phyloP scores from a whole-genome alignment of 257 asterid genomes.

The Linderniella brevidens region DNA sequence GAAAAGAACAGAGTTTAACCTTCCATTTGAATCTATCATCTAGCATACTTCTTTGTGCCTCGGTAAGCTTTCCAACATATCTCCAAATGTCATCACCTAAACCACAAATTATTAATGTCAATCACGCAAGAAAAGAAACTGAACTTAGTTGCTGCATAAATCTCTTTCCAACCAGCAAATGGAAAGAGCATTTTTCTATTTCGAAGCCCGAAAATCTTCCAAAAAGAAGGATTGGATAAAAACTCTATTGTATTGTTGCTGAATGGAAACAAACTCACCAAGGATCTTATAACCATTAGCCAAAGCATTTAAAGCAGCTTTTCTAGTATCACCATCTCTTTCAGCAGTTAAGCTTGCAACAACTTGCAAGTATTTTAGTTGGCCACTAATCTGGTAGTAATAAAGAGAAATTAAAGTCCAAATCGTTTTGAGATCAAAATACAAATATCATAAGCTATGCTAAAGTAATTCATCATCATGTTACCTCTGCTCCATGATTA shows the following conservation, averaged over 20 bases:
- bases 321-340: slow-evolving; percentile 92
- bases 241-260: neutral
- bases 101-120: slow-evolving; percentile 2
- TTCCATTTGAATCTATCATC: slow-evolving; percentile 98
- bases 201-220: neutral
- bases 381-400: slow-evolving; percentile 56
- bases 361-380: slow-evolving; percentile 83
- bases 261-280: slow-evolving; percentile 34
- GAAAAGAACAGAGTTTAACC: slow-evolving; percentile 26
- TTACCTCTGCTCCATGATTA: slow-evolving; percentile 76
- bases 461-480: slow-evolving; percentile 6
- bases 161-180: too few relatives aligned
- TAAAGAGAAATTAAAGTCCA: neutral
- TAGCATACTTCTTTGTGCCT: slow-evolving; percentile 96
- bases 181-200: too few relatives aligned
- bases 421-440: neutral
- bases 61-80: slow-evolving; percentile 87
- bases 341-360: slow-evolving; percentile 96
- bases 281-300: slow-evolving; percentile 92
- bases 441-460: neutral
- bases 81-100: slow-evolving; percentile 98
- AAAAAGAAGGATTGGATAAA: neutral
- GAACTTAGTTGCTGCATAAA: too few relatives aligned
- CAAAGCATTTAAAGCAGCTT: slow-evolving; percentile 83
- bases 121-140: neutral